phyloP scores from a whole-genome alignment of 257 asterid genomes.

The Solanum ossicruentum region DNA sequence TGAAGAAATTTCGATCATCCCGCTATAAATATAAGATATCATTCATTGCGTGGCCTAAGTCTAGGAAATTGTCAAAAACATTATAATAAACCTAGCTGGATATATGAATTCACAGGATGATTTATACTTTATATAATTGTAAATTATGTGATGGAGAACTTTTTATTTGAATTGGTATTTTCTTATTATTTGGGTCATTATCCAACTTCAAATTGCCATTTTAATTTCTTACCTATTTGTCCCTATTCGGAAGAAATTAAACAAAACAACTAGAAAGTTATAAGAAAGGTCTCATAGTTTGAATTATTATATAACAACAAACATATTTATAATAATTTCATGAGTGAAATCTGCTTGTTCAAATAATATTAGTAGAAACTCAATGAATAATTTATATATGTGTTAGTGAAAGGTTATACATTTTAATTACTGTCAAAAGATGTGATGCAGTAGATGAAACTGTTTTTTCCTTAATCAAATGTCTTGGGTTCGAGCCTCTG shows the following conservation, averaged over 20 bases:
- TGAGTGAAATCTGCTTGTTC: rapidly evolving
- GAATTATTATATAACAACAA: background rate
- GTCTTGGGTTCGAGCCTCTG: too few species aligned
- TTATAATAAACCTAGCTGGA: background rate
- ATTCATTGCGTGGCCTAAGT: background rate
- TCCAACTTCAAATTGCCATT: background rate
- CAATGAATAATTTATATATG: too few species aligned
- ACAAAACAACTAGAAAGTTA: background rate
- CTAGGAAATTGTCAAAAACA: background rate
- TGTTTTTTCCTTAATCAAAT: too few species aligned
- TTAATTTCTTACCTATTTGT: background rate
- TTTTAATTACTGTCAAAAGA: too few species aligned
- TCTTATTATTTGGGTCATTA: background rate
- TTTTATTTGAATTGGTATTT: background rate
- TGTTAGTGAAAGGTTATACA: too few species aligned
- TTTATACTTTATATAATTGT: background rate
- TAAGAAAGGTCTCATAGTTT: background rate
- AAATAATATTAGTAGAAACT: too few species aligned
- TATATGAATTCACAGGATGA: background rate
- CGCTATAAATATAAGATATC: background rate
- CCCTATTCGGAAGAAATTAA: background rate
- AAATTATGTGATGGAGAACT: background rate
- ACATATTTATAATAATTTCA: background rate
- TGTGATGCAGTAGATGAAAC: too few species aligned
- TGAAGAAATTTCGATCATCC: too few species aligned